phyloP scores from a whole-genome alignment of 2,329 filamentous ascomycete genomes.

The Pleurostoma richardsiae region DNA sequence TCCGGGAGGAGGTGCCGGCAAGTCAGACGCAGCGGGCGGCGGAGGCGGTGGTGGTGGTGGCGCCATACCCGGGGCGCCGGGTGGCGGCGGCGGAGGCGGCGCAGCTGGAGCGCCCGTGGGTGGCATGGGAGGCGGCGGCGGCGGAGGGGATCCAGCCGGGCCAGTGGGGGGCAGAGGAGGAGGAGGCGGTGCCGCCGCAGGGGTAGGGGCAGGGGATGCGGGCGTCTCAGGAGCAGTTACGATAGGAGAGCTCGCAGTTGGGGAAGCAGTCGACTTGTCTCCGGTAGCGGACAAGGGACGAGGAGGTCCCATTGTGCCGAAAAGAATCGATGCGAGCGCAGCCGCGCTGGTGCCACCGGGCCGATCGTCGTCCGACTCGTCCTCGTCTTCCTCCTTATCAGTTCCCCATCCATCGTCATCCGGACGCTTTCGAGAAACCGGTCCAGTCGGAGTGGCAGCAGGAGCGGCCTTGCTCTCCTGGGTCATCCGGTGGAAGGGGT shows the following conservation, averaged over 20 bases:
- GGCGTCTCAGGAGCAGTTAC: constrained; percentile 33
- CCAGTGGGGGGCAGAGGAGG: constrained; percentile 25
- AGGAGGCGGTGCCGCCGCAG: constrained; percentile 23
- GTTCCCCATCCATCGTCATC: constrained; percentile 80
- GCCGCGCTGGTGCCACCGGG: constrained; percentile 81
- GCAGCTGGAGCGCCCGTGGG: constrained; percentile 13
- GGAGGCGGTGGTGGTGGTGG: constrained; percentile 36
- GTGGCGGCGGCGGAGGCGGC: constrained; percentile 26
- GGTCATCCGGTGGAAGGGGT: constrained; percentile 88
- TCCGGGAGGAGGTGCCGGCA: constrained; percentile 29
- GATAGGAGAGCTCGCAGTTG: constrained; percentile 27
- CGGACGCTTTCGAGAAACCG: constrained; percentile 48
- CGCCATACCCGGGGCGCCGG: constrained; percentile 31
- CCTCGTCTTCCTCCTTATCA: constrained; percentile 51
- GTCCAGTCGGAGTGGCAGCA: constrained; percentile 39
- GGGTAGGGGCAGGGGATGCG: constrained; percentile 25
- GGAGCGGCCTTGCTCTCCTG: constrained; percentile 51
- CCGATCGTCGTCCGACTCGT: constrained; percentile 69
- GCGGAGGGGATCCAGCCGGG: constrained; percentile 15
- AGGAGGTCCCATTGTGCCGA: constrained; percentile 94
- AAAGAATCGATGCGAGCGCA: constrained; percentile 88
- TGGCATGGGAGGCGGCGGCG: constrained; percentile 19
- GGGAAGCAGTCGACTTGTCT: constrained; percentile 49
- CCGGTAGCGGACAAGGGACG: constrained; percentile 81
- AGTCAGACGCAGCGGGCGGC: constrained; percentile 27